Base-by-base conservation (phyloP, 2,329 filamentous ascomycete species). In the Colletotrichum cordylinicola region DNA sequence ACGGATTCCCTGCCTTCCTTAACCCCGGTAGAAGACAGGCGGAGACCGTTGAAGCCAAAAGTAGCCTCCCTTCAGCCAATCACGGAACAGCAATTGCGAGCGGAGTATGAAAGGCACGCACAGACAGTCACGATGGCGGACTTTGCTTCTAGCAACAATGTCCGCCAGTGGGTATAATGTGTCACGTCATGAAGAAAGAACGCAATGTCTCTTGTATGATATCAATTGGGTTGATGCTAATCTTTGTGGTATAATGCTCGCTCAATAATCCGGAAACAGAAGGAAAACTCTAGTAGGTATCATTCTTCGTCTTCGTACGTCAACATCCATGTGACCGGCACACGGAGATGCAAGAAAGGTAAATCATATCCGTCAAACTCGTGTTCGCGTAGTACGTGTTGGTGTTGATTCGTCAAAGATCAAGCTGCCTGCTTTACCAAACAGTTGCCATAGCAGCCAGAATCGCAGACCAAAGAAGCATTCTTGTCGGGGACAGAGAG, bases 241-340 rank as follows among this genome's bases (percentile, higher is more conserved):
- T 33, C 9, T 62, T 27, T 29, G n/a, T 64, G 61, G 33, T 64
- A 64, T 64, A 43, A 43, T 64, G 61, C 61, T 64, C 21, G 61
- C 61, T 64, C 35, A 3, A 39, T 35, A 61, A 61, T 35, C 58
- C 31, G 12, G 33, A 33, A 35, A 61, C n/a, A 35, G 29, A 15
- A 61, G 18, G 33, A 61, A 61, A 33, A 35, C 43, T 61, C 58
- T 21, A 35, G 18, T 4, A 35, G 58, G 31, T 61, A 61, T 61
- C 58, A 61, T 61, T 35, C 58, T 61, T 61, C 31, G 31, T 35
- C 29, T 33, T 21, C 29, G 9, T 33, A 48, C 0, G 0, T 21
- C 29, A 48, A 48, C 1, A 48, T n/a, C 0, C 58, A 43, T 64
- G 21, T 35, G 35, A 21, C 61, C 61, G 1, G 61, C 61, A 15